phyloP scores from a whole-genome alignment of 2,329 filamentous ascomycete genomes.

The Ophiostoma piceae region DNA sequence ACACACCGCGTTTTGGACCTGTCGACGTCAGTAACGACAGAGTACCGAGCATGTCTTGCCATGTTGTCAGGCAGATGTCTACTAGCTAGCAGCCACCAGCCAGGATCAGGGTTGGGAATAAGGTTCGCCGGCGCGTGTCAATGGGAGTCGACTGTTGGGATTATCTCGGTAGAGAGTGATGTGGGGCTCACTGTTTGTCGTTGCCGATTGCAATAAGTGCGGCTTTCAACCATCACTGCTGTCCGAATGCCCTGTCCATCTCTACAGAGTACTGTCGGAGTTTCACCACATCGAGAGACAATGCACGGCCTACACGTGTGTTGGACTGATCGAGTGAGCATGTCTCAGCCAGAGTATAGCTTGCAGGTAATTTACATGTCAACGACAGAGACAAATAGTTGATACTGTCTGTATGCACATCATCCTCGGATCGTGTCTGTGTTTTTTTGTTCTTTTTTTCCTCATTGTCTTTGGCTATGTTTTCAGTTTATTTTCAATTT shows the following conservation, averaged over 20 bases:
- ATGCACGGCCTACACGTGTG: background rate
- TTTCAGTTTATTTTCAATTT: too few species aligned
- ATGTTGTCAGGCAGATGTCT: background rate
- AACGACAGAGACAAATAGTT: too few species aligned
- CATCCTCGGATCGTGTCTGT: too few species aligned
- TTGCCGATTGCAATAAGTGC: too few species aligned
- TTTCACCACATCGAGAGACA: background rate
- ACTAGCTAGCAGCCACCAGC: background rate
- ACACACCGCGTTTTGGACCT: background rate
- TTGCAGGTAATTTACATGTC: background rate
- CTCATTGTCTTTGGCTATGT: too few species aligned
- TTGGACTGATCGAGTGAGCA: background rate
- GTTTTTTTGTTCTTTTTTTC: too few species aligned
- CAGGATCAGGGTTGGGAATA: background rate
- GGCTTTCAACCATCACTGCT: too few species aligned
- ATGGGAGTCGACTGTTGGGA: background rate
- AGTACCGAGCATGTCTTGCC: background rate
- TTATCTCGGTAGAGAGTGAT: background rate
- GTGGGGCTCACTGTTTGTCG: background rate
- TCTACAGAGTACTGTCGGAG: background rate
- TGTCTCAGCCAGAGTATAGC: background rate
- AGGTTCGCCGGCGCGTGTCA: background rate
- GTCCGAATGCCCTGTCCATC: background rate
- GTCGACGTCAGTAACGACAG: background rate
- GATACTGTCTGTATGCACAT: too few species aligned